phyloP scores from a whole-genome alignment of 148 eudicot genomes.

The Dysphania ambrosioides region DNA sequence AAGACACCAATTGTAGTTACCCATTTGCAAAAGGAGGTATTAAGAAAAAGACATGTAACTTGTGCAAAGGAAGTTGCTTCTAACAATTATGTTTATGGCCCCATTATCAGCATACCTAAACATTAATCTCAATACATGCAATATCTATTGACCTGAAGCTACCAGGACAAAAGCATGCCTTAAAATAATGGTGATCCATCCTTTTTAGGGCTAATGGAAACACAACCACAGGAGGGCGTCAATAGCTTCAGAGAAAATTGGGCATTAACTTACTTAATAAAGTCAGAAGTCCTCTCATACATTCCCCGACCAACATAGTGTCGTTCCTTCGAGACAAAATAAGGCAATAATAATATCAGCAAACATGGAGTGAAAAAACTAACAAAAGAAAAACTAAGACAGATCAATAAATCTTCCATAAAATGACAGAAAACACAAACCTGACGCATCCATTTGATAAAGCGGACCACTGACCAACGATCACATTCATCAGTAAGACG shows the following conservation, averaged over 20 bases:
- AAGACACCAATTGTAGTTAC: background rate
- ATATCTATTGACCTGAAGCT: background rate
- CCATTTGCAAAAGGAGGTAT: background rate
- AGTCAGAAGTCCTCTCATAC: constrained; percentile 88
- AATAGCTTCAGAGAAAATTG: constrained; percentile 7
- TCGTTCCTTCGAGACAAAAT: constrained; percentile 56
- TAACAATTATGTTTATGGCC: background rate
- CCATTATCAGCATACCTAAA: background rate
- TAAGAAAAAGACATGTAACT: background rate
- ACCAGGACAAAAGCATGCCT: background rate
- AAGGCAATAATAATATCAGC: constrained; percentile 11
- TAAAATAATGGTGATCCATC: background rate
- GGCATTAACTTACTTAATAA: constrained; percentile 71
- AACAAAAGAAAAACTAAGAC: background rate
- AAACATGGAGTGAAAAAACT: constrained; percentile 2
- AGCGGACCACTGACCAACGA: constrained; percentile 58
- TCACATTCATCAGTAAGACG: constrained; percentile 65
- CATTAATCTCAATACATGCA: background rate
- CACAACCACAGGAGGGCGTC: background rate
- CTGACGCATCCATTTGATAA: constrained; percentile 96
- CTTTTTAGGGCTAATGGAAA: background rate
- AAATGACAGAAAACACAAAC: constrained; percentile 33
- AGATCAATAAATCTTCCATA: background rate
- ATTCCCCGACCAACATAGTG: constrained; percentile 98
- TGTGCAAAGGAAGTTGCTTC: background rate